Evolutionary conservation across 495 filamentous ascomycete genomes (phyloP).

Genomic region (Talaromyces thailandensis): DNA sequence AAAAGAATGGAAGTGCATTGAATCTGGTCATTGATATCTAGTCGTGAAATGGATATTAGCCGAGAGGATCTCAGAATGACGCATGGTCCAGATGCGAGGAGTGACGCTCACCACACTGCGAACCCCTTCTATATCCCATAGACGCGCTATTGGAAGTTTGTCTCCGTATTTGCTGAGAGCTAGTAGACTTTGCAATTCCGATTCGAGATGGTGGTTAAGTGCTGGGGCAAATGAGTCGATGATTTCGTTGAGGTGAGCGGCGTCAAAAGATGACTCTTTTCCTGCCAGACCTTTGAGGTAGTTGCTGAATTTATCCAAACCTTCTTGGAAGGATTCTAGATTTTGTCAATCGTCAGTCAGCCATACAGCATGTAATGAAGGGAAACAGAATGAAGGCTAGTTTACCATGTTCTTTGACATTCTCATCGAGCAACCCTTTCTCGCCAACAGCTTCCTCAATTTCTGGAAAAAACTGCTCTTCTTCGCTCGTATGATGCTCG

Average conservation of each 20-base stretch:
- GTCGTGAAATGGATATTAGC: neutral
- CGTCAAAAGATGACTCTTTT: constrained; percentile 1
- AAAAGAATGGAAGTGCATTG: constrained; percentile 4
- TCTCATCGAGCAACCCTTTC: constrained; percentile 1
- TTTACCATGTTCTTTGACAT: constrained; percentile 1
- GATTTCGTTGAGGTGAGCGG: constrained; percentile 1
- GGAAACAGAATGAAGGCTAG: neutral
- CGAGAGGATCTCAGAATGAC: neutral
- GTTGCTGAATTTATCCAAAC: constrained; percentile 1
- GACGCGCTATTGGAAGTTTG: neutral
- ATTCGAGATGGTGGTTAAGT: constrained; percentile 3
- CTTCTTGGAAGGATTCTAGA: constrained; percentile 2
- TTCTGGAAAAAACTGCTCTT: constrained; percentile 7
- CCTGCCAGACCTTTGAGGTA: constrained; percentile 3
- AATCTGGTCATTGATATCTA: constrained; percentile 4
- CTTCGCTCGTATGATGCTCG: constrained; percentile 4
- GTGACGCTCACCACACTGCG: neutral
- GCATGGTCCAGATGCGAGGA: neutral
- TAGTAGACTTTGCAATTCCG: neutral
- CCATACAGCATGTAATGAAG: neutral
- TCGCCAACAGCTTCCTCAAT: constrained; percentile 5
- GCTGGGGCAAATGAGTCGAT: constrained; percentile 5
- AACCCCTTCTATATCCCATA: constrained; percentile 4
- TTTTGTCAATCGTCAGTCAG: neutral
- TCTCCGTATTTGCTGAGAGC: constrained; percentile 1